Percentiles rank a stretch among this genome's conserved stretches.
Conservation (phyloP, 2,329 filamentous ascomycete species). For the Parastagonospora nodorum region DNA sequence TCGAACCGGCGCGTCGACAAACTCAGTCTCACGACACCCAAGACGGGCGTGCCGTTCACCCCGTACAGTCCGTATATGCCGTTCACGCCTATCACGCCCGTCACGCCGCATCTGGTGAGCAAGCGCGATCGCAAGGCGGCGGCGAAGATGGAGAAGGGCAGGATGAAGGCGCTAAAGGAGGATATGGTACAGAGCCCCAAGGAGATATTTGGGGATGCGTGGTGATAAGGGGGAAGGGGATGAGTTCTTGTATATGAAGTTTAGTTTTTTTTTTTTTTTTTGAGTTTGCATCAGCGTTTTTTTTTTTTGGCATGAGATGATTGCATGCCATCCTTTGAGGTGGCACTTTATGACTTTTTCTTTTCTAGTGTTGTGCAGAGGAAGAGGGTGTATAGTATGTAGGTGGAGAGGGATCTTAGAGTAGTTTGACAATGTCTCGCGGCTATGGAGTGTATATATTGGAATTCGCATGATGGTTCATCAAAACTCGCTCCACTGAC, state of each 20-base stretch:
- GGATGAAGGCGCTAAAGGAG: constrained; percentile 55
- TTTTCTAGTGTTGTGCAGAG: too few relatives aligned
- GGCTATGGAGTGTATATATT: too few relatives aligned
- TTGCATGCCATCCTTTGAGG: too few relatives aligned
- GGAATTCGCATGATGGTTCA: too few relatives aligned
- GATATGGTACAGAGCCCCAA: constrained; percentile 44
- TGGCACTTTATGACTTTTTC: too few relatives aligned
- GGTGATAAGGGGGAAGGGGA: constrained; percentile 29
- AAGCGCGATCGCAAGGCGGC: constrained; percentile 72
- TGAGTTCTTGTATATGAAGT: neutral
- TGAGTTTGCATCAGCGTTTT: too few relatives aligned
- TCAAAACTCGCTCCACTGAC: too few relatives aligned
- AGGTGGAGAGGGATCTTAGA: too few relatives aligned
- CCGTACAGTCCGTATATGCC: constrained; percentile 83
- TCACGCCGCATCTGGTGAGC: constrained; percentile 76
- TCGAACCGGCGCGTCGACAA: constrained; percentile 47
- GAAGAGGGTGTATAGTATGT: too few relatives aligned
- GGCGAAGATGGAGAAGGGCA: constrained; percentile 67
- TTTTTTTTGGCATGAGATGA: too few relatives aligned
- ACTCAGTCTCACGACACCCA: constrained; percentile 53
- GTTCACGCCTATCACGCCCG: constrained; percentile 73
- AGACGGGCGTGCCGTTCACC: constrained; percentile 65
- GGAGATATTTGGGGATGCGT: constrained; percentile 47
- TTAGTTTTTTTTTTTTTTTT: too few relatives aligned
- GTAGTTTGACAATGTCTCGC: too few relatives aligned